A percentile compares a stretch with the other conserved stretches of the same genome.
Evolutionary conservation across 2,329 filamentous ascomycete genomes (phyloP).

Genomic region (Cladosporium sphaerospermum): DNA sequence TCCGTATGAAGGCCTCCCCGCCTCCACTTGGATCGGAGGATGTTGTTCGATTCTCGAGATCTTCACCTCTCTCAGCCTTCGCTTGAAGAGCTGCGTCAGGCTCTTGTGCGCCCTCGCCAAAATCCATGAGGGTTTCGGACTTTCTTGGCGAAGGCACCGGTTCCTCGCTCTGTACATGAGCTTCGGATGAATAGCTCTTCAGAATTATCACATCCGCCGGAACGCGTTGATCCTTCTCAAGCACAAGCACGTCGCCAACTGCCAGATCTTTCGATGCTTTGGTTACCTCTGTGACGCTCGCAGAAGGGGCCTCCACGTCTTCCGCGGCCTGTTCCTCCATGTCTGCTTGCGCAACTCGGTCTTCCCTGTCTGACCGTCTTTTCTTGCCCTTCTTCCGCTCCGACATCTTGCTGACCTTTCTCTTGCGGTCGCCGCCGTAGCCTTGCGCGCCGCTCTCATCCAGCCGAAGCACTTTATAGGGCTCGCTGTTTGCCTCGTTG

Average conservation of each 20-base stretch:
- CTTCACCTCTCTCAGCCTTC: constrained; percentile 16
- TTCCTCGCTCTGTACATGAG: constrained; percentile 28
- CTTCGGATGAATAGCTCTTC: constrained; percentile 66
- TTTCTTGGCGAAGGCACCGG: constrained; percentile 28
- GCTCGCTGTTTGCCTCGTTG: constrained; percentile 88
- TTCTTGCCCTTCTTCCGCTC: constrained; percentile 30
- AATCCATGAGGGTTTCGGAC: constrained; percentile 22
- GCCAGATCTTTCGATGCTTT: constrained; percentile 84
- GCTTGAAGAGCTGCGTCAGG: constrained; percentile 16
- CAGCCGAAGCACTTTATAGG: constrained; percentile 64
- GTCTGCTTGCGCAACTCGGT: constrained; percentile 56
- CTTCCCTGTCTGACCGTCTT: constrained; percentile 26
- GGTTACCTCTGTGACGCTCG: constrained; percentile 52
- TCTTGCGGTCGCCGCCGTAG: constrained; percentile 22
- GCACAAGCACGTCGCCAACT: constrained; percentile 91
- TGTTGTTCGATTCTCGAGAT: constrained; percentile 28
- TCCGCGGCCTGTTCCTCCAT: constrained; percentile 59
- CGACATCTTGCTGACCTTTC: constrained; percentile 24
- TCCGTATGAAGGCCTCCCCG: constrained; percentile 93
- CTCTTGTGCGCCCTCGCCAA: constrained; percentile 16
- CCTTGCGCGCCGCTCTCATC: constrained; percentile 16
- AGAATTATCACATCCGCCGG: constrained; percentile 91
- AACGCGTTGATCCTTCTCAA: constrained; percentile 85
- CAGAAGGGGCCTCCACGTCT: constrained; percentile 28
- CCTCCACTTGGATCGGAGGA: constrained; percentile 39